These are phyloP conservation scores for Parascedosporium putredinis DNA, from an alignment of 2,329 filamentous ascomycete genomes.

Conservation along the genomic window DNA sequence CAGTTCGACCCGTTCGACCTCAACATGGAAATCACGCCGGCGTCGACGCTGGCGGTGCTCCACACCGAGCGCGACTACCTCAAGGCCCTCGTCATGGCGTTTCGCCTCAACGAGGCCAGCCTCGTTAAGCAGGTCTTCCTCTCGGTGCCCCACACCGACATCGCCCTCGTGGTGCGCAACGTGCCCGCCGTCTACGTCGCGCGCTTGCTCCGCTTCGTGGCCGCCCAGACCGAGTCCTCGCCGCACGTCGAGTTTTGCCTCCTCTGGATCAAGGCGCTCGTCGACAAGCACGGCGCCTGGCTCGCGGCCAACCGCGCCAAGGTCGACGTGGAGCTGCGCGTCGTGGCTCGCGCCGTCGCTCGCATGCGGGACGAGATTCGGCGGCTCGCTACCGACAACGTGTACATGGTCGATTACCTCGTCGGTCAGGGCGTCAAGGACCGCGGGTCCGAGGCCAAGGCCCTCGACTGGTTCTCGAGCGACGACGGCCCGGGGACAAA, in stretches of 20 bases:
- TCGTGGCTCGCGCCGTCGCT: slow-evolving; percentile 69
- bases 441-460: slow-evolving; percentile 17
- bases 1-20: slow-evolving; percentile 95
- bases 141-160: slow-evolving; percentile 63
- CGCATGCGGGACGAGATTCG: slow-evolving; percentile 76
- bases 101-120: slow-evolving; percentile 79
- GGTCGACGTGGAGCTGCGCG: slow-evolving; percentile 73
- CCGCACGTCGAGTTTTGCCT: slow-evolving; percentile 94
- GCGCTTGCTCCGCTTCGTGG: slow-evolving; percentile 76
- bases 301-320: slow-evolving; percentile 71
- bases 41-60: slow-evolving; percentile 62
- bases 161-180: slow-evolving; percentile 66
- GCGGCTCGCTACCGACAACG: slow-evolving; percentile 75
- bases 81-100: slow-evolving; percentile 92
- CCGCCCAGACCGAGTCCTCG: slow-evolving; percentile 75
- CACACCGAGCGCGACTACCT: slow-evolving; percentile 67
- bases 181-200: slow-evolving; percentile 80
- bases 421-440: slow-evolving; percentile 34
- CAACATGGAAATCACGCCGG: slow-evolving; percentile 85
- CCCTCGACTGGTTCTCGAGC: slow-evolving; percentile 13
- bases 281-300: slow-evolving; percentile 76
- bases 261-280: slow-evolving; percentile 75
- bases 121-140: slow-evolving; percentile 82
- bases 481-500: slow-evolving; percentile 18
- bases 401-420: slow-evolving; percentile 81